Base-by-base conservation (phyloP, 139 green algal species). In the Micractinium sp. region DNA sequence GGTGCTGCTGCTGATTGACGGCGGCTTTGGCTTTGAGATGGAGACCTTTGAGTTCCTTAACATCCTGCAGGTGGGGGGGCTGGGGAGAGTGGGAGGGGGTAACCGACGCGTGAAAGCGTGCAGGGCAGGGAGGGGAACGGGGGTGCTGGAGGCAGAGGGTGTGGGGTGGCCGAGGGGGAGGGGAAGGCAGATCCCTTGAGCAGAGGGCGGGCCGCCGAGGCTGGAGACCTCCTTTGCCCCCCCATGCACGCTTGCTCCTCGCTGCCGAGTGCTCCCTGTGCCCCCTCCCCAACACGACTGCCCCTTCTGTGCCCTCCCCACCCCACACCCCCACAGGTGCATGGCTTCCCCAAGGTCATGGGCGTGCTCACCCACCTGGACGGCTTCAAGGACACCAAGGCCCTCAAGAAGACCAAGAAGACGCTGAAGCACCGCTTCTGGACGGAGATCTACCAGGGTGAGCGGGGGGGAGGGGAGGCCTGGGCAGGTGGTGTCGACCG, bases 31-130 rank as follows among this genome's bases (percentile, higher is more conserved):
- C 5, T 99, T 99, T 90, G 98, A 99, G 92, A 99, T 99, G 98
- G 98, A 99, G 90, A 99, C 98, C 3, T 99, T 99, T 90, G 98
- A 99, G 94, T 99, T 99, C 92, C 93, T 99, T 73, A 99, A 99
- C 94, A 90, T 99, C 47, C 95, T 99, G 35, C 97, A 99, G 94
- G 94, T 96, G 77, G 3, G 91, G 16, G 18, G 15, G 27, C 22
- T 22, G 53, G 19, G 7, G 53, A 23, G 47, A 39, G 33, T 60
- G 41, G 1, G 3, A 82, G 18, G 14, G 20, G 63, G 63, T 71
- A 71, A 71, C 20, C 9, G 12, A 23, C 63, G 63, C 2, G 47
- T 56, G 5, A 9, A 9, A 56, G 47, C 47, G 47, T 56, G 47
- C 7, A 5, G 47, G 47, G 47, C 47, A 56, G 47, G 47, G 47